Base-by-base conservation (phyloP, 768 basidiomycete species). In the Daedaleopsis sinensis region DNA sequence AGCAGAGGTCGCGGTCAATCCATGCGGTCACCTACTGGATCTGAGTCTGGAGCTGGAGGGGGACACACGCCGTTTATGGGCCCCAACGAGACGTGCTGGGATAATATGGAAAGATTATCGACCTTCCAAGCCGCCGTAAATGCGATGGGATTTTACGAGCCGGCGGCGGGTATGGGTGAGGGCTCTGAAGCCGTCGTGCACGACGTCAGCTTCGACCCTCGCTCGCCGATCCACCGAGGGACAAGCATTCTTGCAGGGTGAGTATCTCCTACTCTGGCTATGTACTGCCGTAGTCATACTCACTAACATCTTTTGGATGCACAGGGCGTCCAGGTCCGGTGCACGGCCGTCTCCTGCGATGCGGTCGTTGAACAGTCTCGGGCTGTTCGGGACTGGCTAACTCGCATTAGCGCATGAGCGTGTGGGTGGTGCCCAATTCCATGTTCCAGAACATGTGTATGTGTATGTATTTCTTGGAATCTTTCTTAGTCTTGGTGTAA, bases 151-250 rank as follows among this genome's bases (percentile, higher is more conserved):
- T 52, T 24, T 37, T 15, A 48, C 24, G 23, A 50, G n/a, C 44
- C 24, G 21, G 37, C 24, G 5, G 8, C 32, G 5, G 19, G 55
- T 16, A 39, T 32, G 27, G 27, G 27, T 3, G 27, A 32, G 3
- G 27, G 27, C 27, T 32, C 49, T 12, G 52, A 12, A 15, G 54
- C 18, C 38, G 24, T 19, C 15, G 36, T 57, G 55, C 58, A 59
- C 47, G 58, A 60, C 11, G 42, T 38, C 18, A 23, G 51, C 12
- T 57, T 64, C 55, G 63, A 64, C 55, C 63, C 63, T 46, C 63
- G 63, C 5, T 64, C 63, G 39, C 63, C 63, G 13, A 38, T 64
- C 27, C 63, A 64, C 11, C 32, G 52, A 36, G 63, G 58, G 1
- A 60, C 63, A 18, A 21, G 44, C 35, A 50, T 64, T 2, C 55